Base-by-base conservation (phyloP, 352 stramenopile genomes). In the Phytopythium litorale region DNA sequence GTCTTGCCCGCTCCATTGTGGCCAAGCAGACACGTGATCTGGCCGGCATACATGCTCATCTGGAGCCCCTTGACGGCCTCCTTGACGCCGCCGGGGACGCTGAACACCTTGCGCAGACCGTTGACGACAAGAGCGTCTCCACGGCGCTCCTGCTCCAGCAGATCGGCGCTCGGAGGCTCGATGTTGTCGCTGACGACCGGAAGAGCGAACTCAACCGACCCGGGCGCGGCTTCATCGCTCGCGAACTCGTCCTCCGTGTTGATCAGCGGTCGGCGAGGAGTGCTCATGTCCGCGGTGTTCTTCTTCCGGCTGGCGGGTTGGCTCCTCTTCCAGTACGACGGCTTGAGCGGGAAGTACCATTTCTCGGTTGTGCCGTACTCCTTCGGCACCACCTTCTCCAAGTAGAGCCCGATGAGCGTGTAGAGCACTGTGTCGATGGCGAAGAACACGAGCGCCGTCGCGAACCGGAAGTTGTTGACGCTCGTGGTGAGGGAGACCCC, bases 1-100 rank as follows among this genome's bases (percentile, higher is more conserved):
- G 84, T 89, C 66, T 97, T 98, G 28, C 91, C 90, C 46, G 88
- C 89, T 52, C 92, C 92, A 64, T 98, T 98, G 65, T 98, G 93
- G n/a, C 93, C 93, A 9, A 98, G 75, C 28, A 98, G 76, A 60
- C 79, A 90, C 19, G 89, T 96, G 66, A 98, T 97, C 65, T 98
- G 89, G 33, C 90, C 84, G 61, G 93, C 79, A 66, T 96, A 97
- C 84, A 98, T 97, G 56, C 68, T 83, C 30, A 98, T 42, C 60
- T 88, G 78, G 0, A 98, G 60, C 19, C 76, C 73, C 60, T 96
- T 70, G 12, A 98, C 91, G 7, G 91, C 91, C 13, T 89, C 73
- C 53, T 95, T 94, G 30, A 78, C 69, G 40, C 85, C 91, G 37
- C 85, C 88, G 21, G 79, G 75, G 23, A 87, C 88, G n/a, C 75